Evolutionary conservation across 73 alveolate genomes (phyloP), one percentile per base, ranked within the genome.

Genomic region (Effrenium voratum): DNA sequence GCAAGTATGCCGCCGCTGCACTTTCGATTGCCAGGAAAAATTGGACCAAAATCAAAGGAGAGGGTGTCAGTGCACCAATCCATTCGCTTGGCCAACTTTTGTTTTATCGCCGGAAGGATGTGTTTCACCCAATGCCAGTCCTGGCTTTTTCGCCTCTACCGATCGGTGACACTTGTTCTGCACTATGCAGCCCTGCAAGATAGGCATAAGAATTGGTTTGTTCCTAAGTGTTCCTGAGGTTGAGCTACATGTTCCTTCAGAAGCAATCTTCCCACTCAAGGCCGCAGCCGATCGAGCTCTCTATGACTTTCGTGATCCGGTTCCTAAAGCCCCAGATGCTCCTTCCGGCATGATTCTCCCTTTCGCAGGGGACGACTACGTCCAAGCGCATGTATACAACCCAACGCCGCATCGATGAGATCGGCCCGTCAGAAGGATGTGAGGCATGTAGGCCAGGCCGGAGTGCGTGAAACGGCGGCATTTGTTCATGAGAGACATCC

Each of bases 131-230:
- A 82, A 82, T 24, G 73, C 93, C 0, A 13, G 36, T 12, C 93
- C 93, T 1, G 93, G 72, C 34, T 13, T 84, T 41, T 45, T 84
- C 75, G 93, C 80, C 5, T 59, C 41, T 82, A 82, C 38, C 46
- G 28, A 6, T 73, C 76, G 4, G 72, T 50, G 32, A 3, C n/a
- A 47, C 46, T 3, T 15, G 34, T 82, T 52, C 3, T 82, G n/a
- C 76, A n/a, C 24, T 82, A 82, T 82, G 34, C 46, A n/a, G 4
- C 34, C 52, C 12, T 30, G 46, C 52, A 73, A 3, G 40, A 30
- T 32, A 73, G 4, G 44, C 87, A 32, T 38, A 41, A 26, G 28
- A 49, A 41, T 3, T 34, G 40, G 87, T 34, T 77, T 28, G 6
- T 5, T 0, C 16, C 47, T 30, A 0, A 45, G 13, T 3, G 91